phyloP scores from a whole-genome alignment of 148 eudicot genomes.

The Vaccinium corymbosum region DNA sequence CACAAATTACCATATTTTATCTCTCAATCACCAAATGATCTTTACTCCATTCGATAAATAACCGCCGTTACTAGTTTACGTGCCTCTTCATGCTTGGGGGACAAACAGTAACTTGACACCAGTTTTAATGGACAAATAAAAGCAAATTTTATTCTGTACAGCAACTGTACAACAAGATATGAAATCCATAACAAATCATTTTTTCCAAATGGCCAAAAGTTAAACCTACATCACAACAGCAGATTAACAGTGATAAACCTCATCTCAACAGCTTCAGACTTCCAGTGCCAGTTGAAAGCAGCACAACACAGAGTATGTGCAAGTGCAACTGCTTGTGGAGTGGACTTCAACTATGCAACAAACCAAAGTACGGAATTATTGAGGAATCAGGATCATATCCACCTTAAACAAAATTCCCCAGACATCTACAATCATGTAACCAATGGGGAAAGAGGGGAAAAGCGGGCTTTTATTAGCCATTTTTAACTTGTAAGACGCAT shows the following conservation, averaged over 20 bases:
- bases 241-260: not conserved
- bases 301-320: not conserved
- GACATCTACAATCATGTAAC: not conserved
- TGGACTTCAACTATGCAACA: not conserved
- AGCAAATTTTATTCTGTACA: not conserved
- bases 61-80: not conserved
- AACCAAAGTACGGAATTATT: not conserved
- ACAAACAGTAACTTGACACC: not conserved
- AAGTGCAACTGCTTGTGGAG: not conserved
- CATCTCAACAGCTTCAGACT: slow-evolving; percentile 1
- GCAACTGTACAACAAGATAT: not conserved
- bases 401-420: not conserved
- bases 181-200: not conserved
- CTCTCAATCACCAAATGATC: not conserved
- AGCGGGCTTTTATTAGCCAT: too few species aligned
- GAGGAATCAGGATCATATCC: not conserved
- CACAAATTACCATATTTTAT: not conserved
- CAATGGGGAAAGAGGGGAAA: too few species aligned
- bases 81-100: not conserved
- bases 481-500: too few species aligned
- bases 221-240: not conserved
- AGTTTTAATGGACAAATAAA: not conserved
- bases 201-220: not conserved
- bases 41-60: not conserved
- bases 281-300: not conserved